Conservation (phyloP, 2,329 filamentous ascomycete species). For the Bipolaris victoriae region DNA sequence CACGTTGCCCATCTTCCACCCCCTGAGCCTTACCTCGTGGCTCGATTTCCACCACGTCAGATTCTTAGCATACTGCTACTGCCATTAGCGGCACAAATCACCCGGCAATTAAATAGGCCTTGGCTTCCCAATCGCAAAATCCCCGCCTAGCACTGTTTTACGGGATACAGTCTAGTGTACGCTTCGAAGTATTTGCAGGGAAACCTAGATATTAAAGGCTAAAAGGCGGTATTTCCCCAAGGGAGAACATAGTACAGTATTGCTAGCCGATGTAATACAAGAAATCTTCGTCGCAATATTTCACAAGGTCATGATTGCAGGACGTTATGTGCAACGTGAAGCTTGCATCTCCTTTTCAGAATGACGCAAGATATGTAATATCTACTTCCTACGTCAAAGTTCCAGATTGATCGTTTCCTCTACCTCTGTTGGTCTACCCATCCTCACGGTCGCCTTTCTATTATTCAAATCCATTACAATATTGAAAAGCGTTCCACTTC, state of each 20-base stretch:
- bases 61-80: neutral
- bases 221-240: neutral
- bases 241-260: neutral
- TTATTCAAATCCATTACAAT: conserved; percentile 47
- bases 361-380: neutral
- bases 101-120: neutral
- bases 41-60: neutral
- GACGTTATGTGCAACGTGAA: too few species aligned
- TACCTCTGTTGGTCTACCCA: conserved; percentile 41
- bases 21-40: neutral
- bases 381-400: conserved; percentile 15
- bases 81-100: neutral
- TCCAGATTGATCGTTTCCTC: conserved; percentile 34
- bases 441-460: conserved; percentile 36
- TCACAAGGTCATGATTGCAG: neutral
- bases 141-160: neutral
- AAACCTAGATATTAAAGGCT: too few species aligned
- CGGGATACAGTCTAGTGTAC: neutral
- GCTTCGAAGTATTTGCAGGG: neutral
- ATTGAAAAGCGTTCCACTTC: conserved; percentile 45
- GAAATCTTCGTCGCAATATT: neutral
- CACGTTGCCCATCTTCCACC: neutral
- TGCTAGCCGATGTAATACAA: neutral
- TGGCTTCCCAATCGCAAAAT: neutral
- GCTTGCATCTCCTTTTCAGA: neutral